These are phyloP conservation scores for Camellia sinensis DNA, from an alignment of 148 eudicot genomes.

Conservation along the genomic window DNA sequence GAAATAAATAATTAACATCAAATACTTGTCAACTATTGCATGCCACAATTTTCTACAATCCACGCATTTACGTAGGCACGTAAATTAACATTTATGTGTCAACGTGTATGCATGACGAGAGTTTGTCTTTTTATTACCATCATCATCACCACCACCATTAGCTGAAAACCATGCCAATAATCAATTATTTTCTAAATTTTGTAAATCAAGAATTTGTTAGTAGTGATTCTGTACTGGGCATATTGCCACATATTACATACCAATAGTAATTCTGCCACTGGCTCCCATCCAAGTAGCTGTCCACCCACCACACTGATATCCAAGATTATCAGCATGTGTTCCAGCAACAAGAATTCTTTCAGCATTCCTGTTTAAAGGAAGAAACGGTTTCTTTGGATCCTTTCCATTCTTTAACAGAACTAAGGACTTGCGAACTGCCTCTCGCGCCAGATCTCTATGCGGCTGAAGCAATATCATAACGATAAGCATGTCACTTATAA, in stretches of 20 bases:
- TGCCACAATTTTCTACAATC: neutral
- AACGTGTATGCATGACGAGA: neutral
- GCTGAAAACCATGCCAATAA: neutral
- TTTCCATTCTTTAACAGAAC: constrained; percentile 88
- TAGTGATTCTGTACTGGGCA: neutral
- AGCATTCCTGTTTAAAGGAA: constrained; percentile 65
- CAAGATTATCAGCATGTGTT: constrained; percentile 90
- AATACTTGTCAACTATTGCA: neutral
- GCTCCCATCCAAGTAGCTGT: constrained; percentile 63
- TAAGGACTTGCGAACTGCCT: constrained; percentile 85
- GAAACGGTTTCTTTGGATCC: constrained; percentile 54
- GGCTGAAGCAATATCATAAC: constrained; percentile 29
- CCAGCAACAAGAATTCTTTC: constrained; percentile 77
- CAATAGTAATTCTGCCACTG: constrained; percentile 76
- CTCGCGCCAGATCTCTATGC: constrained; percentile 88
- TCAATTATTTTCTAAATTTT: neutral
- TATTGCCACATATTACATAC: constrained; percentile 30
- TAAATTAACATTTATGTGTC: neutral
- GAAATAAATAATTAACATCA: neutral
- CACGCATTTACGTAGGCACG: neutral
- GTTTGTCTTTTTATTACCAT: neutral
- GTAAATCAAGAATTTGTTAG: neutral
- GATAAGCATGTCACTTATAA: neutral
- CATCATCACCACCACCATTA: neutral
- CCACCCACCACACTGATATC: constrained; percentile 98